Percentiles rank a stretch among this genome's conserved stretches.
These are phyloP conservation scores for Corynascus novoguineensis DNA, from an alignment of 495 filamentous ascomycete genomes.

Conservation along the genomic window DNA sequence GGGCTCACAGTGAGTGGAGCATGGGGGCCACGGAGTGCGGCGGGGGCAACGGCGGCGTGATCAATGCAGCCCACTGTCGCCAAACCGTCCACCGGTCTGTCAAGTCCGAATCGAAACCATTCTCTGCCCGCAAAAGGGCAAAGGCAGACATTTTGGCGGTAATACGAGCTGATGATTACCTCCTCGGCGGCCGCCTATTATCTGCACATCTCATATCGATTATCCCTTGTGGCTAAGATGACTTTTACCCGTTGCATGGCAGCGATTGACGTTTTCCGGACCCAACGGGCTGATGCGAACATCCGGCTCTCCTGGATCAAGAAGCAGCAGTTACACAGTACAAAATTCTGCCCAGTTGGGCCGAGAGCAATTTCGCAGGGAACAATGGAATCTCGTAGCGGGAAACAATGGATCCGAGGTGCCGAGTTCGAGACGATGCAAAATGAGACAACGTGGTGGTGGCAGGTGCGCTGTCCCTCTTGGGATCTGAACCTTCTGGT, in stretches of 20 bases:
- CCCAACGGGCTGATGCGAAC: no score
- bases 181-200: no score
- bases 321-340: no score
- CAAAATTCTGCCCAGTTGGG: neutral
- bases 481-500: no score
- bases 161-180: no score
- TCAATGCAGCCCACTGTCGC: slow-evolving; percentile 9
- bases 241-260: neutral
- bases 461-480: neutral
- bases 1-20: slow-evolving; percentile 11
- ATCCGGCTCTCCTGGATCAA: neutral
- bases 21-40: slow-evolving; percentile 2
- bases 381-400: neutral
- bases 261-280: neutral
- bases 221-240: neutral
- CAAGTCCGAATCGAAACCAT: neutral
- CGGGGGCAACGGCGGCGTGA: slow-evolving; percentile 6
- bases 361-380: neutral
- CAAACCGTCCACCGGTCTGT: no score
- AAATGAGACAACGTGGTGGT: neutral
- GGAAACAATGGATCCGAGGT: neutral
- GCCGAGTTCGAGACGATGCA: slow-evolving; percentile 8
- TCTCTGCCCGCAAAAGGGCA: no score
- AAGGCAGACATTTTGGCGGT: no score
- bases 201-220: no score